Base-by-base conservation (phyloP, 768 basidiomycete genomes). In the Pilatotrama ljubarskyi region DNA sequence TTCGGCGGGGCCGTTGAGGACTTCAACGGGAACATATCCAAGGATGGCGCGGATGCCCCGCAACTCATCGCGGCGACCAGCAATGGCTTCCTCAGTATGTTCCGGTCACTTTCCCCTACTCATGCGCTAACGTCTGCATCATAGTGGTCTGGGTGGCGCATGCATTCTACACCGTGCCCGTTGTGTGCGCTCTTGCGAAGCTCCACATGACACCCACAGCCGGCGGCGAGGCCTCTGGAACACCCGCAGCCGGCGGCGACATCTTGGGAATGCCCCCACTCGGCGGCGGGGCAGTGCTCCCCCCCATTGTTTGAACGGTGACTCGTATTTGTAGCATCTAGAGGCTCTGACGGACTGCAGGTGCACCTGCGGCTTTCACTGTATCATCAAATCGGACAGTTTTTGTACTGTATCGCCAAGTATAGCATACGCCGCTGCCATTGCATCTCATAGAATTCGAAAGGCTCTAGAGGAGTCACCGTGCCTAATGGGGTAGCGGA, bases 131-230 rank as follows among this genome's bases (percentile, higher is more conserved):
- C 24, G 35, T 51, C 40, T 15, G 6, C 47, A n/a, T 56, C 24
- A 15, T 43, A 93, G 90, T 93, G 88, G 78, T 86, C 42, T 91
- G 87, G 84, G 84, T 91, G 18, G 89, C 82, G 15, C 90, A 89
- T 64, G 84, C 86, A 5, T 92, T 93, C 69, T 86, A 82, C 60
- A 83, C 80, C 2, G 81, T 90, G 20, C 88, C 90, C 5, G 76
- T 92, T 42, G 80, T 90, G 18, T 81, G 83, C 61, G 83, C 88
- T 9, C 72, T 91, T 46, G 78, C 87, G 11, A 90, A 88, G 70
- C 68, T 90, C 36, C 85, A 91, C 47, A 79, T 90, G 61, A 74
- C 80, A 3, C 68, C 74, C 25, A 74, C 80, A 3, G 68, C 74
- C 25, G 66, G 73, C 69, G 52, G 79, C 74, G 76, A 80, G 65